Evolutionary conservation across 441 rosid species (phyloP).

Genomic region (Croton setiger): DNA sequence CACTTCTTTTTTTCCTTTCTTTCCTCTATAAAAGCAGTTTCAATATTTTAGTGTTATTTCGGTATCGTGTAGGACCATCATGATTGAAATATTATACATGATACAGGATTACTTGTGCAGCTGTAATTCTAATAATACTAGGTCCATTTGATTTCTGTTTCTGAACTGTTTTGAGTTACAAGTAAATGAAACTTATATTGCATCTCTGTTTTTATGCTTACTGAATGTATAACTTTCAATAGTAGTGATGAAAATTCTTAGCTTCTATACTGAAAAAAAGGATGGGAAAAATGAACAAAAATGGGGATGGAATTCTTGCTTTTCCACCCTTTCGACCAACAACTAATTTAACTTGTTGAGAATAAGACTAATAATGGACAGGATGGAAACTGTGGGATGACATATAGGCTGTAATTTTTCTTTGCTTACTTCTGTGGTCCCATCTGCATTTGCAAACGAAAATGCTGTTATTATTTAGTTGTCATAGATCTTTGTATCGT

Average conservation of each 20-base stretch:
- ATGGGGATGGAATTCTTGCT: neutral
- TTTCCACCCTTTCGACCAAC: neutral
- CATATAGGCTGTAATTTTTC: constrained; percentile 3
- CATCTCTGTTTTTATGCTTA: neutral
- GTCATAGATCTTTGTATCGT: neutral
- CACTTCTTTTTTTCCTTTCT: neutral
- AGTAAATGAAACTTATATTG: neutral
- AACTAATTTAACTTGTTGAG: constrained; percentile 4
- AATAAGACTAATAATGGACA: constrained; percentile 9
- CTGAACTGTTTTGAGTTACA: too few relatives aligned
- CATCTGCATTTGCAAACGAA: neutral
- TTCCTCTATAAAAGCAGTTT: neutral
- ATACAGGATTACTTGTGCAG: neutral
- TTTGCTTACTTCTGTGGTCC: neutral
- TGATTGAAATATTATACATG: neutral
- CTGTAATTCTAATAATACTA: neutral
- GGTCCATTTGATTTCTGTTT: neutral
- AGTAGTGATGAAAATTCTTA: neutral
- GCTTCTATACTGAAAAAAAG: neutral
- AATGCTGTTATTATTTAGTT: neutral
- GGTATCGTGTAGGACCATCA: neutral
- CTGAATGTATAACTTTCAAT: neutral
- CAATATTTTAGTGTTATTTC: neutral
- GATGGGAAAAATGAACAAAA: neutral
- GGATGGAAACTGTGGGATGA: constrained; percentile 12